phyloP scores from a whole-genome alignment of 176 grass and related monocot species.

The Typha latifolia region DNA sequence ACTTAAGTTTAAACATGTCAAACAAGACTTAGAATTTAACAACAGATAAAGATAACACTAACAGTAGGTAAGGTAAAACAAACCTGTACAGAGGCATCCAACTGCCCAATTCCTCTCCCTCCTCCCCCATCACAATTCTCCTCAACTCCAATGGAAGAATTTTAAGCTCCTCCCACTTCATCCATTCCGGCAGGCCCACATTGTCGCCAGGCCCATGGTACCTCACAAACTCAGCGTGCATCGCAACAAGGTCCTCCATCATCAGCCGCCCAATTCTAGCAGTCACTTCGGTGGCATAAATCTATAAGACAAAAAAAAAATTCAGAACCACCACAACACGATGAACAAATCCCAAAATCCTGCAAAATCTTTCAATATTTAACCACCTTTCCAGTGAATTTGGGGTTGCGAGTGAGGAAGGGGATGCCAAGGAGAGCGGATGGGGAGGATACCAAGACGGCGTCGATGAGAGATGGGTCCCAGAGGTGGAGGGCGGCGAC shows the following conservation, averaged over 20 bases:
- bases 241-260: conserved; percentile 73
- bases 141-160: conserved; percentile 27
- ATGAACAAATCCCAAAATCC: too few species aligned
- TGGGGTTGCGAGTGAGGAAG: conserved; percentile 58
- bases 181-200: conserved; percentile 42
- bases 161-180: conserved; percentile 51
- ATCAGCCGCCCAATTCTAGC: conserved; percentile 59
- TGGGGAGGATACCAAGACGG: conserved; percentile 65
- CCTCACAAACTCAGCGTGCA: conserved; percentile 56
- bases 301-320: conserved; percentile 26
- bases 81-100: conserved; percentile 86
- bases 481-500: conserved; percentile 30
- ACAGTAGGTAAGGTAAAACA: not conserved
- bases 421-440: conserved; percentile 68
- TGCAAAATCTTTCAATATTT: not conserved
- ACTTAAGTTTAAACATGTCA: too few species aligned
- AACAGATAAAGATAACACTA: not conserved
- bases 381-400: conserved; percentile 2
- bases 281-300: conserved; percentile 60
- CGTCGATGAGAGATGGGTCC: conserved; percentile 38
- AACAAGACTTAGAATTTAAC: not conserved
- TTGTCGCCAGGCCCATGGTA: conserved; percentile 53
- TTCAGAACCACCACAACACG: not conserved
- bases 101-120: conserved; percentile 23
- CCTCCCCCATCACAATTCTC: conserved; percentile 30